These are phyloP conservation scores for Zygotorulaspora danielsina DNA, from an alignment of 805 yeast species.

Conservation along the genomic window DNA sequence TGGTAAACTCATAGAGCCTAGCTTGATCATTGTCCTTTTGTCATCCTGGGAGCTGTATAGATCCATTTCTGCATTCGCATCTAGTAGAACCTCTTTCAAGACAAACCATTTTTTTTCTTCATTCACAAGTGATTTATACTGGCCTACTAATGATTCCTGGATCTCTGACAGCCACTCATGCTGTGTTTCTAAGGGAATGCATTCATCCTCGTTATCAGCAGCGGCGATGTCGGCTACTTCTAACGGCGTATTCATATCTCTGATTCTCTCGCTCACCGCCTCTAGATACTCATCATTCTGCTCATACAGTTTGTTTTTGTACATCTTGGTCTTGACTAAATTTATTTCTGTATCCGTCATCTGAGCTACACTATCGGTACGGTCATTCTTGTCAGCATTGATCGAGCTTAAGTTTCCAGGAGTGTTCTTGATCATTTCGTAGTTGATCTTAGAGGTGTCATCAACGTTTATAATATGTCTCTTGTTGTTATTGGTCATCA, in stretches of 20 bases:
- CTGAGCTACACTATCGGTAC: conserved; percentile 6
- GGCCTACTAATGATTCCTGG: conserved; percentile 18
- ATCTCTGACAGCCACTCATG: conserved; percentile 21
- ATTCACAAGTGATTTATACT: conserved; percentile 20
- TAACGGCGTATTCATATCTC: conserved; percentile 1
- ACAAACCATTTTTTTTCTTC: conserved; percentile 33
- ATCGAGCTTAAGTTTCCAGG: conserved; percentile 27
- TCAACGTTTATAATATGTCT: conserved; percentile 34
- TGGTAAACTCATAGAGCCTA: conserved; percentile 17
- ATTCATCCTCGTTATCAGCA: conserved; percentile 1
- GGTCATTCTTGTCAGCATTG: conserved; percentile 1
- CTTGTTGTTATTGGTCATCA: conserved; percentile 13
- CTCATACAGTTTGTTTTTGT: conserved; percentile 27
- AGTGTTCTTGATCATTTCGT: conserved; percentile 33
- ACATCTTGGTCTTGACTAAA: conserved; percentile 23
- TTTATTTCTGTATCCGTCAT: conserved; percentile 23
- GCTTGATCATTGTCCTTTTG: conserved; percentile 9
- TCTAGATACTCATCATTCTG: conserved; percentile 29
- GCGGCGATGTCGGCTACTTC: neutral
- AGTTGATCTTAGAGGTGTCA: conserved; percentile 33
- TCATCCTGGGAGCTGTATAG: conserved; percentile 27
- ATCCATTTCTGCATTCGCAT: conserved; percentile 34
- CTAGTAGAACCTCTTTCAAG: conserved; percentile 31
- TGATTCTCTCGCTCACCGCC: conserved; percentile 11
- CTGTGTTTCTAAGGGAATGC: conserved; percentile 17